A percentile compares a stretch with the other conserved stretches of the same genome.
Conservation (phyloP, 2,329 filamentous ascomycete species). For the Aspergillus glaucus region DNA sequence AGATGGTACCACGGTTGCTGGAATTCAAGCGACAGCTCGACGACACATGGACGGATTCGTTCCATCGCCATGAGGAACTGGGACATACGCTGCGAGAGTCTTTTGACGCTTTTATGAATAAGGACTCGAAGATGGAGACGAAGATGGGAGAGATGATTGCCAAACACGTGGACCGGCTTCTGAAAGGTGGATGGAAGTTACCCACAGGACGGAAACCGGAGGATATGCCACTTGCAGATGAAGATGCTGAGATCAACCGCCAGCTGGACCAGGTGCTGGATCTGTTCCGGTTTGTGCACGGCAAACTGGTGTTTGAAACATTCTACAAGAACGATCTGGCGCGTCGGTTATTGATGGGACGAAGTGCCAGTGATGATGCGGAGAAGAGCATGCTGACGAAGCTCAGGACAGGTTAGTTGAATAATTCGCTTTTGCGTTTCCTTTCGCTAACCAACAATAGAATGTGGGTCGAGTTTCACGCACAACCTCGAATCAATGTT, state of each 20-base stretch:
- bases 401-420: slow-evolving; percentile 60
- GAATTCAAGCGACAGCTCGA: slow-evolving; percentile 76
- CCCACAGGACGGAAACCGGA: slow-evolving; percentile 48
- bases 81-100: slow-evolving; percentile 73
- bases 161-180: slow-evolving; percentile 85
- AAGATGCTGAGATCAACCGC: slow-evolving; percentile 84
- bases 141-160: slow-evolving; percentile 99
- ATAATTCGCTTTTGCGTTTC: background rate
- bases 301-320: slow-evolving; percentile 95
- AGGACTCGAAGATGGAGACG: slow-evolving; percentile 62
- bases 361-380: slow-evolving; percentile 89
- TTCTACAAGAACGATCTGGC: slow-evolving; percentile 99
- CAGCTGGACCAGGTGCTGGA: slow-evolving; percentile 91
- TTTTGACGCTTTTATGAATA: slow-evolving; percentile 89
- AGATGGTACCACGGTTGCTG: slow-evolving; percentile 81
- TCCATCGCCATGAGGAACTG: slow-evolving; percentile 69
- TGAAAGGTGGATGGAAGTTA: slow-evolving; percentile 76
- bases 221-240: slow-evolving; percentile 63
- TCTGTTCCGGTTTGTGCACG: slow-evolving; percentile 92
- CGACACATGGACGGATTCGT: slow-evolving; percentile 67
- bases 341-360: slow-evolving; percentile 78
- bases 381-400: slow-evolving; percentile 93
- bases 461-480: slow-evolving; percentile 90
- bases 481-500: slow-evolving; percentile 99
- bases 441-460: slow-evolving; percentile 31